Evolutionary conservation across 495 filamentous ascomycete species (phyloP), one percentile per base, ranked within the genome.

Genomic region (Durotheca rogersii): DNA sequence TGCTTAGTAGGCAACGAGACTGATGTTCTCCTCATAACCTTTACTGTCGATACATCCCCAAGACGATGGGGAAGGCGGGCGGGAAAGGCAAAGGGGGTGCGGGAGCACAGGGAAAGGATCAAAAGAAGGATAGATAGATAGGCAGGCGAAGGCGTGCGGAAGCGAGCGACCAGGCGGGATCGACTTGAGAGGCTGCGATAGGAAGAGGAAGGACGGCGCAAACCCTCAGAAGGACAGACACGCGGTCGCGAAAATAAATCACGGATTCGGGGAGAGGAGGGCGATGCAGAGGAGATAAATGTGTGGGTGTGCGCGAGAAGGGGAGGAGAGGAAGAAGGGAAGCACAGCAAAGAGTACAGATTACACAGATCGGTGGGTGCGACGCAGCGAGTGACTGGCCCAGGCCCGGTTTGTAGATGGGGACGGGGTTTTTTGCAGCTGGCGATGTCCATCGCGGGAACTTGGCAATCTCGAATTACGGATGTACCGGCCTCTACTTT

Each of bases 1-100:
- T 79, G 74, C 69, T 75, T 81, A 12, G 78, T 80, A 64, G 77
- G 77, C 71, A 79, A 61, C 53, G 78, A 80, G 31, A 80, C 76
- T 46, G 78, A 80, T 60, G 76, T 78, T 66, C 76, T 77, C 69
- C 78, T 72, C 78, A 81, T 81, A 69, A 56, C 60, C 56, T 56
- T 61, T 42, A 44, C 43, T 46, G 48, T 47, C 47, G 27, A 58
- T 20, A 60, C 58, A 64, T 61, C 57, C 64, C 59, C 61, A 56
- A 43, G 33, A 34, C 20, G 30, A 38, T 41, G 12, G 55, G 53
- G 53, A 57, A 51, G 30, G 17, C 19, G 23, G 23, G 17, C 31
- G 40, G 10, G 50, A 20, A 45, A 30, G n/a, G 41, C 23, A 36
- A 41, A 16, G 39, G 20, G 42, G 15, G 18, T 12, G 35, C 40